phyloP scores from a whole-genome alignment of 2,329 filamentous ascomycete genomes.

The Cryphonectria carpinicola region DNA sequence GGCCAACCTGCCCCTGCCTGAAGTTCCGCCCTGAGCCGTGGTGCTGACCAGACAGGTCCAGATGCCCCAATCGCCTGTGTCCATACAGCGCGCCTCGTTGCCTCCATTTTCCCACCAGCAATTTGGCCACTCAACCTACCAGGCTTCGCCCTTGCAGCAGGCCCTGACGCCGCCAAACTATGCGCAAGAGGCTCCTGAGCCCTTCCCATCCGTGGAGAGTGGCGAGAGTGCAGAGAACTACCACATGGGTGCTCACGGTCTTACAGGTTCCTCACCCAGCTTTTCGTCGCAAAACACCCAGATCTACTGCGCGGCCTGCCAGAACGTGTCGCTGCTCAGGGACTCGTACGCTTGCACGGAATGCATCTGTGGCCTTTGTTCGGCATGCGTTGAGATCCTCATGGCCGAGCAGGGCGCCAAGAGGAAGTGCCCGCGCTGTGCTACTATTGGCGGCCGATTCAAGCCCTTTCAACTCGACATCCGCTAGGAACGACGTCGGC shows the following conservation, averaged over 20 bases:
- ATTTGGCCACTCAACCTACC: constrained; percentile 67
- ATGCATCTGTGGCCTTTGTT: constrained; percentile 92
- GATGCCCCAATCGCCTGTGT: constrained; percentile 68
- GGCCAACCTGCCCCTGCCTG: constrained; percentile 35
- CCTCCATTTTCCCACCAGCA: constrained; percentile 56
- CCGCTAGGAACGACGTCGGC: constrained; percentile 52
- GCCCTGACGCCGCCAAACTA: constrained; percentile 83
- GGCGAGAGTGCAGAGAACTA: constrained; percentile 73
- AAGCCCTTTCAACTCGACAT: constrained; percentile 87
- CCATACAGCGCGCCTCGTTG: constrained; percentile 64
- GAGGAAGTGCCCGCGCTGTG: constrained; percentile 78
- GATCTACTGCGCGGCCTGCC: constrained; percentile 91
- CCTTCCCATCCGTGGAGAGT: constrained; percentile 89
- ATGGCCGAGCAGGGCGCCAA: constrained; percentile 76
- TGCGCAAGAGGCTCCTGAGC: constrained; percentile 69
- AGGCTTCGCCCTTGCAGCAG: constrained; percentile 88
- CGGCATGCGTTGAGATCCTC: constrained; percentile 81
- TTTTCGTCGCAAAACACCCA: constrained; percentile 78
- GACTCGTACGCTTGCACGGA: constrained; percentile 94
- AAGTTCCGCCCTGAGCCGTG: constrained; percentile 36
- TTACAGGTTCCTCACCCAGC: constrained; percentile 72
- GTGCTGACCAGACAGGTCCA: constrained; percentile 45
- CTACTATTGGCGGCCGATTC: constrained; percentile 77
- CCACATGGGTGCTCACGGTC: constrained; percentile 67
- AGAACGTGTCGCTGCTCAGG: constrained; percentile 73